Evolutionary conservation across 208 protist species (phyloP), one percentile per base, ranked within the genome.

Genomic region (Trichomonas gallinae): DNA sequence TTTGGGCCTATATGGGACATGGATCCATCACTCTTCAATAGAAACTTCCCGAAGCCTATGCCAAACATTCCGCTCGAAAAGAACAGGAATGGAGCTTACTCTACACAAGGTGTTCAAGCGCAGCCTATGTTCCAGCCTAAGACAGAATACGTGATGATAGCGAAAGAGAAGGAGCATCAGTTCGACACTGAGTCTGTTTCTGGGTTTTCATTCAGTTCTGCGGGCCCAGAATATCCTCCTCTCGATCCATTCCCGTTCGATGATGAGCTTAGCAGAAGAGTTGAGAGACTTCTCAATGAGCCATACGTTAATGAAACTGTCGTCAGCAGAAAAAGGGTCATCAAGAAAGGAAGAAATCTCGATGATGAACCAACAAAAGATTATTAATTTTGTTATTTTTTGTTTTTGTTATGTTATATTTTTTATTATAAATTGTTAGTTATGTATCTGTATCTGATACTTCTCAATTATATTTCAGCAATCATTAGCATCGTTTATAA

Each of bases 241-340:
- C n/a, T 93, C 31, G 87, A 93, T 51, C 87, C 87, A 51, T 93
- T 93, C 44, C 87, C 87, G 10, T 38, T 93, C 13, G 87, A 93
- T 51, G 44, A 93, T 38, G 87, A 48, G 31, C 31, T 93, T 17
- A 23, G 31, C 38, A 48, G n/a, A 93, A 34, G 87, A 51, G 87
- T 93, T 51, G 87, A 93, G 3, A 51, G 26, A 38, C 44, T 93
- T 17, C 46, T 93, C 44, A 93, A 93, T n/a, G 34, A 93, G 26
- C 87, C 87, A 38, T 93, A 48, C 3, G 46, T 48, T 31, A 1
- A 48, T 34, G n/a, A 48, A 93, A 51, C 26, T 93, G 6, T 26
- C 44, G 51, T 48, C 17, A 38, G 44, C 11, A 93, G 15, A 34
- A 0, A 34, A 93, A 93, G 38, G 31, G 15, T 85, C 10, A 40